phyloP scores from a whole-genome alignment of 306 rosid genomes.

The Ormosia semicastrata region DNA sequence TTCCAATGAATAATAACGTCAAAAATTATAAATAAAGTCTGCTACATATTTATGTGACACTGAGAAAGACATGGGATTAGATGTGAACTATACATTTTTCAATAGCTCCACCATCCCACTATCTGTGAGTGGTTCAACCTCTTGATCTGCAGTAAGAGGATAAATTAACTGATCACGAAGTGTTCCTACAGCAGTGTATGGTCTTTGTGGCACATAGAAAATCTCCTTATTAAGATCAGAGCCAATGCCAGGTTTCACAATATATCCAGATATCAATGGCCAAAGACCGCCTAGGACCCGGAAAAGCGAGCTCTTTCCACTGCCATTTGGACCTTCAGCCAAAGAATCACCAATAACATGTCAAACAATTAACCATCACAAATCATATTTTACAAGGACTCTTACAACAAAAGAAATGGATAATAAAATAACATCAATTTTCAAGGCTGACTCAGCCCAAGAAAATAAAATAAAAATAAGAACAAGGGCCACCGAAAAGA shows the following conservation, averaged over 20 bases:
- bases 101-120: constrained; percentile 85
- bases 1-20: constrained; percentile 21
- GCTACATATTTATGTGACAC: neutral
- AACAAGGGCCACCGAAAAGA: neutral
- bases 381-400: neutral
- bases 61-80: constrained; percentile 24
- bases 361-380: constrained; percentile 22
- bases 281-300: constrained; percentile 98
- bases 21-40: constrained; percentile 25
- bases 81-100: constrained; percentile 58
- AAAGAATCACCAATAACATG: constrained; percentile 31
- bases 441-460: constrained; percentile 52
- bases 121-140: constrained; percentile 73
- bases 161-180: constrained; percentile 97
- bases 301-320: constrained; percentile 99
- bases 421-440: constrained; percentile 1
- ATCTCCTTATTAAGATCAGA: constrained; percentile 98
- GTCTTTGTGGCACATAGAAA: constrained; percentile 98
- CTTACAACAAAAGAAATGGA: neutral
- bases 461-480: constrained; percentile 1
- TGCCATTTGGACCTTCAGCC: constrained; percentile 96
- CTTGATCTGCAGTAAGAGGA: constrained; percentile 80
- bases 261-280: constrained; percentile 93
- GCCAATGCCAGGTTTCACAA: constrained; percentile 96
- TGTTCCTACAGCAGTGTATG: constrained; percentile 99